Evolutionary conservation across 305 asterid species (phyloP), one percentile per base, ranked within the genome.

Genomic region (Fraxinus nigra): DNA sequence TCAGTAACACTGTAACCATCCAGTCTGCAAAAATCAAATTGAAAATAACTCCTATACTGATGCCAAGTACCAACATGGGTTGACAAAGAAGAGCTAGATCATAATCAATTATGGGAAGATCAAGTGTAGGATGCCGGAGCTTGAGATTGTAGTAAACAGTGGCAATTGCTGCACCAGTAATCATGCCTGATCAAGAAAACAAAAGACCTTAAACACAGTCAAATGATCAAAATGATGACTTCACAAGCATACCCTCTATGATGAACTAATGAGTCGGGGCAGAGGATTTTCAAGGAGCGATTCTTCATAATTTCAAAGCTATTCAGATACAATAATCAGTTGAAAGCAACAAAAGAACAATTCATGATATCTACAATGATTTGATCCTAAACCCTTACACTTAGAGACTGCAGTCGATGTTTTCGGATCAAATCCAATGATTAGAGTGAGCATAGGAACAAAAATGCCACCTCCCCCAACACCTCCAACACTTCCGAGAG

Each of bases 381-480:
- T 65, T 72, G 34, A 51, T 10, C 40, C 54, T 33, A 22, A 78
- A 24, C 0, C 56, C 89, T 82, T 75, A 90, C 94, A 89, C 84
- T 92, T 90, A 63, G 96, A 92, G 80, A 90, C 85, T 79, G 94
- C 94, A 56, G 96, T 92, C 1, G 96, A 85, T n/a, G 96, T 76
- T 84, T 92, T 92, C 0, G 93, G 89, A 84, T 92, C 96, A 46
- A 90, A 92, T 1, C 96, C 94, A 2, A 90, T 85, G 34, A 92
- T 87, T 80, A 90, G 85, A 69, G 88, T 78, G 82, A 92, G 92
- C 95, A 90, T 84, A 3, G 96, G 96, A 76, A 92, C 96, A 28
- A 90, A 90, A 85, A 92, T 89, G 35, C 94, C 94, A 30, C 94
- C 96, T 26, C 94, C 94, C 35, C 96, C 96, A 35, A 89, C 95